Evolutionary conservation across 2,329 filamentous ascomycete species (phyloP).

Genomic region (Penicillium sp.): DNA sequence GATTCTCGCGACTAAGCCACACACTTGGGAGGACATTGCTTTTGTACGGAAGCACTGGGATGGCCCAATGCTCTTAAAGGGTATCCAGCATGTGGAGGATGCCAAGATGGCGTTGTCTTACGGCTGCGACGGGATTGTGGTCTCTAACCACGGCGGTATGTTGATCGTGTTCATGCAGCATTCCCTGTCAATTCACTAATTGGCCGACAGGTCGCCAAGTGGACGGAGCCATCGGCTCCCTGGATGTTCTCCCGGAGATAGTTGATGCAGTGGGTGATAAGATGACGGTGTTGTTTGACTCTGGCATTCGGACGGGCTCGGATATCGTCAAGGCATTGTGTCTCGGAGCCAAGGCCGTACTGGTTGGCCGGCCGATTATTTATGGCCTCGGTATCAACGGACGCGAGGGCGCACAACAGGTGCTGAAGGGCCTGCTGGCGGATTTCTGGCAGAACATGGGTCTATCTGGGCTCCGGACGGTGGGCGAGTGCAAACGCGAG

Average conservation of each 20-base stretch:
- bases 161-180: not conserved
- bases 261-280: conserved; percentile 54
- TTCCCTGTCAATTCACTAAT: not conserved
- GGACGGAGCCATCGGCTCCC: conserved; percentile 48
- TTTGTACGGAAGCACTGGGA: conserved; percentile 57
- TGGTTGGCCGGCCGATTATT: conserved; percentile 55
- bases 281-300: conserved; percentile 49
- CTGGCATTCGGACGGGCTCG: conserved; percentile 46
- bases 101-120: conserved; percentile 43
- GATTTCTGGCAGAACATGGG: conserved; percentile 56
- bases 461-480: conserved; percentile 46
- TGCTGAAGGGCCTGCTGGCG: conserved; percentile 48
- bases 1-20: conserved; percentile 50
- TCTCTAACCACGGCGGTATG: conserved; percentile 50
- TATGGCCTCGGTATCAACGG: conserved; percentile 56
- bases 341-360: conserved; percentile 54
- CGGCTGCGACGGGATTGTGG: conserved; percentile 48
- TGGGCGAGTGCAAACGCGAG: conserved; percentile 32
- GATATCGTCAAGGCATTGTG: conserved; percentile 51
- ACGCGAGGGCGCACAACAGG: conserved; percentile 51
- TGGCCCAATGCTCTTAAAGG: conserved; percentile 60
- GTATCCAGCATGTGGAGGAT: conserved; percentile 50
- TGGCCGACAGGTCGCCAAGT: conserved; percentile 40
- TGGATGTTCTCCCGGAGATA: conserved; percentile 56
- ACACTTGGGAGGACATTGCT: conserved; percentile 59